These are phyloP conservation scores for Sugiyamaella lignohabitans DNA, from an alignment of 805 yeast genomes.

Conservation along the genomic window DNA sequence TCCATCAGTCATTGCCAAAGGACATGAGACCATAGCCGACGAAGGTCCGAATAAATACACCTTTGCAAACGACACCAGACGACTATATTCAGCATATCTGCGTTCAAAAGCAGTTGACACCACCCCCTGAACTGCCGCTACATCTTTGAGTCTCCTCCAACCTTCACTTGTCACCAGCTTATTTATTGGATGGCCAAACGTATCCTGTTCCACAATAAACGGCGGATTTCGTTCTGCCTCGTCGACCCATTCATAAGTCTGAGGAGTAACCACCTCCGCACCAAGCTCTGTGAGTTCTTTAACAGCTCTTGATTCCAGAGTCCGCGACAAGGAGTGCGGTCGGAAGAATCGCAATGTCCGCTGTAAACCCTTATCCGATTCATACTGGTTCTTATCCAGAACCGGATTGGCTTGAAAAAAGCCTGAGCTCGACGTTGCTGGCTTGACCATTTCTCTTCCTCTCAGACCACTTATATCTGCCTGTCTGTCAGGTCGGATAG, in stretches of 20 bases:
- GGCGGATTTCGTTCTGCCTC: constrained; percentile 30
- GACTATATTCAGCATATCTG: constrained; percentile 19
- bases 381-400: constrained; percentile 23
- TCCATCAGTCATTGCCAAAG: constrained; percentile 33
- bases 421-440: constrained; percentile 25
- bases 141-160: constrained; percentile 25
- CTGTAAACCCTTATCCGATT: constrained; percentile 19
- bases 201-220: constrained; percentile 24
- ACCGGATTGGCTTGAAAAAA: constrained; percentile 25
- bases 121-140: constrained; percentile 21
- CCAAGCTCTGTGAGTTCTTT: constrained; percentile 22
- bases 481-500: not conserved
- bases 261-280: constrained; percentile 19
- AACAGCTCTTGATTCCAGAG: not conserved
- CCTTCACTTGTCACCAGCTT: constrained; percentile 28
- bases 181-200: constrained; percentile 26
- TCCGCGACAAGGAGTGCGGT: constrained; percentile 1
- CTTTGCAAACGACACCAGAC: constrained; percentile 25
- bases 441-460: constrained; percentile 4
- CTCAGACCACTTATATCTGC: not conserved
- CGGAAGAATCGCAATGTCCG: constrained; percentile 14
- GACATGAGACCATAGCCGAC: constrained; percentile 29
- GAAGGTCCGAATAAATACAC: constrained; percentile 26
- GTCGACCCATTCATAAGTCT: constrained; percentile 23
- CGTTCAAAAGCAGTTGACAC: constrained; percentile 28